These are phyloP conservation scores for Lupinus albus DNA, from an alignment of 306 rosid genomes.

Conservation along the genomic window DNA sequence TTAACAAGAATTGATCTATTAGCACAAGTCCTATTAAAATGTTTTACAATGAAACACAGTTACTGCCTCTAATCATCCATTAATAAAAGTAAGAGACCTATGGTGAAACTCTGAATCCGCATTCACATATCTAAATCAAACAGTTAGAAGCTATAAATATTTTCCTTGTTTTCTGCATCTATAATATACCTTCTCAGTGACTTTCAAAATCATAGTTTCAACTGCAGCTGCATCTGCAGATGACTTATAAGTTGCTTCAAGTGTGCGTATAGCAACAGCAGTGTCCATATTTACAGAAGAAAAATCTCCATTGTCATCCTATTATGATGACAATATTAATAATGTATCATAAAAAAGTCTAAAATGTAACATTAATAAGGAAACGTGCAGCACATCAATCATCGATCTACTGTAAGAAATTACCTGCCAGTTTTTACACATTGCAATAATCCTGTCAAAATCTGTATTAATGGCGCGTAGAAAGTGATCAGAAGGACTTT, in stretches of 20 bases:
- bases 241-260: slow-evolving; percentile 94
- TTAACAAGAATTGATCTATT: neutral
- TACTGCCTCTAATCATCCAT: neutral
- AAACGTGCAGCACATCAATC: slow-evolving; percentile 18
- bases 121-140: neutral
- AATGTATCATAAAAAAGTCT: slow-evolving; percentile 16
- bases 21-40: neutral
- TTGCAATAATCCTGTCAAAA: slow-evolving; percentile 94
- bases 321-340: slow-evolving; percentile 43
- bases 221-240: slow-evolving; percentile 93
- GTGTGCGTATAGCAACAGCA: slow-evolving; percentile 97
- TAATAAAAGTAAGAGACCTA: too few species aligned
- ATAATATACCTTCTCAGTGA: slow-evolving; percentile 74
- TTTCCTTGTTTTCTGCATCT: slow-evolving; percentile 1
- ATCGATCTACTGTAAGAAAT: slow-evolving; percentile 26
- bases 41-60: slow-evolving; percentile 1
- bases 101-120: too few species aligned
- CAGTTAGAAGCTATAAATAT: neutral
- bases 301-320: slow-evolving; percentile 96
- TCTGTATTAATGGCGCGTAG: slow-evolving; percentile 95
- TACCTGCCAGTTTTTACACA: slow-evolving; percentile 99
- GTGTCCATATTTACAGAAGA: slow-evolving; percentile 99
- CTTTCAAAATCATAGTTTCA: slow-evolving; percentile 86
- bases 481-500: slow-evolving; percentile 99
- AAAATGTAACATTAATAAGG: slow-evolving; percentile 11